Conservation (phyloP, 148 eudicot genomes). For the Diospyros lotus region DNA sequence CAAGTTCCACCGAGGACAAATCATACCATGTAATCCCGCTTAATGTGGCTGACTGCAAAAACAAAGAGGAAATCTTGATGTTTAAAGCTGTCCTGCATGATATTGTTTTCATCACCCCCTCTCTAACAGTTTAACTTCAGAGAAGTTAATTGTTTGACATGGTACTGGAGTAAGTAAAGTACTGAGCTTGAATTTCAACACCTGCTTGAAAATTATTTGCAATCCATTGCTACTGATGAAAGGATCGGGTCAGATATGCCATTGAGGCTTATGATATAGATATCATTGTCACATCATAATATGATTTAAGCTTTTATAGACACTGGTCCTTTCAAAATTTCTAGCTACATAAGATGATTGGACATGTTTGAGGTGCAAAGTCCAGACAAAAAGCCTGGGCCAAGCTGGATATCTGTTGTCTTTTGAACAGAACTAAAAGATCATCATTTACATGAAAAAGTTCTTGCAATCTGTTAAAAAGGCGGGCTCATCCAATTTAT, state of each 20-base stretch:
- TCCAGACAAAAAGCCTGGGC: background rate
- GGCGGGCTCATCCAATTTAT: too few relatives aligned
- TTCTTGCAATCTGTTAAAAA: too few relatives aligned
- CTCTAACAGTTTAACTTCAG: background rate
- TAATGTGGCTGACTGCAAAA: slow-evolving; percentile 65
- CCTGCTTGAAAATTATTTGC: background rate
- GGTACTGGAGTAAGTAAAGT: background rate
- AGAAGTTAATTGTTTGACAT: background rate
- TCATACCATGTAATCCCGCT: slow-evolving; percentile 90
- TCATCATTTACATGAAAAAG: too few relatives aligned
- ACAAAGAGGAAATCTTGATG: slow-evolving; percentile 12
- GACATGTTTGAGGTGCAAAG: slow-evolving; percentile 2
- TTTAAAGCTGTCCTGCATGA: background rate
- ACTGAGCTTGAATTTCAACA: background rate
- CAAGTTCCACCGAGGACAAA: slow-evolving; percentile 74
- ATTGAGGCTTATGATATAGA: background rate
- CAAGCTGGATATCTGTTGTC: background rate
- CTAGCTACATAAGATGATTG: background rate
- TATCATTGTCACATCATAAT: background rate
- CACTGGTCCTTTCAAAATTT: background rate
- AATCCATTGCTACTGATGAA: background rate
- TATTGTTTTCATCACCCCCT: background rate
- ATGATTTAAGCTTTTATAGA: background rate
- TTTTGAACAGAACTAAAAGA: background rate
- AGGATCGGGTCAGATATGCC: background rate